These are phyloP conservation scores for Phytophthora foliorum DNA, from an alignment of 352 stramenopile species.

Conservation along the genomic window DNA sequence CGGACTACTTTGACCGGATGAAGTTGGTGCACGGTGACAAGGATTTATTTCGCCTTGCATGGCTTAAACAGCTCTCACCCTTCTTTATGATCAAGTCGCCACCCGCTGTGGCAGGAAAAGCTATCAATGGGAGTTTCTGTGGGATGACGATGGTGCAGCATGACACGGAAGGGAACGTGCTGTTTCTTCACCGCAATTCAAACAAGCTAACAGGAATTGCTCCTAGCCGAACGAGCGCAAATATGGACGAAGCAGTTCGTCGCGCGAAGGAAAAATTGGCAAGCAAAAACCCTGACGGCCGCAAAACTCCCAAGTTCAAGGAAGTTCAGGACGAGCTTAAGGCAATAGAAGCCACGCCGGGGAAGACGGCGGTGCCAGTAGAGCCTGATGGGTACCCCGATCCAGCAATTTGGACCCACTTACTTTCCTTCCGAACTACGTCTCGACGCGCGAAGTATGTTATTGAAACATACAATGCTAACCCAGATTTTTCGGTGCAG, in stretches of 20 bases:
- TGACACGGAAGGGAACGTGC: constrained; percentile 37
- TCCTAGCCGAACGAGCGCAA: not conserved
- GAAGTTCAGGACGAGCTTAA: constrained; percentile 31
- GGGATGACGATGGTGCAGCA: constrained; percentile 60
- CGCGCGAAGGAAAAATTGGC: constrained; percentile 19
- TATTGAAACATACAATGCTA: constrained; percentile 61
- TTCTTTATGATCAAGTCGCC: constrained; percentile 53
- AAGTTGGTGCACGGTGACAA: constrained; percentile 62
- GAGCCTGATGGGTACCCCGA: constrained; percentile 40
- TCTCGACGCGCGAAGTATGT: constrained; percentile 44
- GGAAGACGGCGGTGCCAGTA: not conserved
- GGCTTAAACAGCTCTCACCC: constrained; percentile 50
- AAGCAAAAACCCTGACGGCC: constrained; percentile 24
- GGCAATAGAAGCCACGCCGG: constrained; percentile 7
- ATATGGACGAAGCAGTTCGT: constrained; percentile 21
- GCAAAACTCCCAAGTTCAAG: constrained; percentile 31
- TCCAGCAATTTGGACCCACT: constrained; percentile 65
- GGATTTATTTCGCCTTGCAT: constrained; percentile 62
- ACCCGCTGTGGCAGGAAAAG: constrained; percentile 44
- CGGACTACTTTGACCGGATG: constrained; percentile 35
- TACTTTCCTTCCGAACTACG: constrained; percentile 66
- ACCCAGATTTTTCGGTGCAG: constrained; percentile 39
- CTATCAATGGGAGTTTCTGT: constrained; percentile 48
- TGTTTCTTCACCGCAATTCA: constrained; percentile 64
- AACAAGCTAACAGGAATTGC: constrained; percentile 41